These are phyloP conservation scores for Chaetomium sp. DNA, from an alignment of 2,329 filamentous ascomycete genomes.

Conservation along the genomic window DNA sequence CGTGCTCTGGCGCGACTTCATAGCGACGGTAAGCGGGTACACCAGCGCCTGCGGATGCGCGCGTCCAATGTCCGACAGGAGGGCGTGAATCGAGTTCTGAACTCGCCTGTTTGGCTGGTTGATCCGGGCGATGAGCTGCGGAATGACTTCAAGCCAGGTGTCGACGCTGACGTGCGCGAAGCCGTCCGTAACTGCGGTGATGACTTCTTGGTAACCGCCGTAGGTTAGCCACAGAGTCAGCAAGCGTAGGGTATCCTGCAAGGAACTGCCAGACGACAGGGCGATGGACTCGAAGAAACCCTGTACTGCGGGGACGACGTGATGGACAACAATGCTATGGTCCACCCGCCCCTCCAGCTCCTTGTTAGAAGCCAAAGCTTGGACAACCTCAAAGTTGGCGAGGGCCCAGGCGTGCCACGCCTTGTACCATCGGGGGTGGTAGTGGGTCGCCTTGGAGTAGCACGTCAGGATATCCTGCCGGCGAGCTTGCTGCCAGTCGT, in stretches of 20 bases:
- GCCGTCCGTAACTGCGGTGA: slow-evolving; percentile 79
- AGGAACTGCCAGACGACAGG: slow-evolving; percentile 80
- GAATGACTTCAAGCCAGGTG: slow-evolving; percentile 97
- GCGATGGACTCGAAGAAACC: slow-evolving; percentile 98
- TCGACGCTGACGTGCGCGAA: slow-evolving; percentile 90
- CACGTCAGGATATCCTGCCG: slow-evolving; percentile 86
- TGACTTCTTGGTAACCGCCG: slow-evolving; percentile 82
- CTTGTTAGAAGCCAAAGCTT: slow-evolving; percentile 62
- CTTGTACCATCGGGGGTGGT: slow-evolving; percentile 95
- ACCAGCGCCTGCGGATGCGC: slow-evolving; percentile 94
- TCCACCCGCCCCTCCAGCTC: slow-evolving; percentile 51
- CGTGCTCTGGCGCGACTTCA: slow-evolving; percentile 82
- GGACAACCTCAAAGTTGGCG: slow-evolving; percentile 97
- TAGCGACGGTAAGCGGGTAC: slow-evolving; percentile 93
- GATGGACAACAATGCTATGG: slow-evolving; percentile 65
- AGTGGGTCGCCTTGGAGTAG: slow-evolving; percentile 85
- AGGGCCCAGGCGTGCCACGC: slow-evolving; percentile 99
- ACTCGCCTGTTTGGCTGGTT: slow-evolving; percentile 90
- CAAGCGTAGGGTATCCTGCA: slow-evolving; percentile 89
- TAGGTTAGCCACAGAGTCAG: slow-evolving; percentile 96
- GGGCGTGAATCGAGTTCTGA: slow-evolving; percentile 81
- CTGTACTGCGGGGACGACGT: slow-evolving; percentile 89
- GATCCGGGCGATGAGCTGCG: slow-evolving; percentile 93
- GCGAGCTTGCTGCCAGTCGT: slow-evolving; percentile 81
- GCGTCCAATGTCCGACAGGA: slow-evolving; percentile 87